Evolutionary conservation across 2,329 filamentous ascomycete genomes (phyloP).

Genomic region (Aspergillus pseudoterreus): DNA sequence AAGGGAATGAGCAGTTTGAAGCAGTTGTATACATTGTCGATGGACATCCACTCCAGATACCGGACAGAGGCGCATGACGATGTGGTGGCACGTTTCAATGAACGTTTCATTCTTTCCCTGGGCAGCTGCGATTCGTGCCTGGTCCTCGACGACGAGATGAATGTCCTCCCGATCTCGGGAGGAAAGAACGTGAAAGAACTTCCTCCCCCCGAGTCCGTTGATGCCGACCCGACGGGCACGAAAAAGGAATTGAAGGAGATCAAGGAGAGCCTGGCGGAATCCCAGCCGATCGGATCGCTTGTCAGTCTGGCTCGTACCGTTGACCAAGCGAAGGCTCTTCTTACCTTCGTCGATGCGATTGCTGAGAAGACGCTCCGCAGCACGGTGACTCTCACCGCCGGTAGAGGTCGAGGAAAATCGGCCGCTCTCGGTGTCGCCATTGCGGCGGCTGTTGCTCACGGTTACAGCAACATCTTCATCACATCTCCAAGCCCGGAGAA

Average conservation of each 20-base stretch:
- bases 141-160: conserved; percentile 95
- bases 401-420: conserved; percentile 92
- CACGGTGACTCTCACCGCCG: conserved; percentile 90
- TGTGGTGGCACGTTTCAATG: conserved; percentile 94
- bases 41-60: conserved; percentile 97
- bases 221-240: conserved; percentile 67
- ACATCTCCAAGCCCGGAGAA: conserved; percentile 97
- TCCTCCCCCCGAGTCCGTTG: conserved; percentile 69
- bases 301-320: conserved; percentile 83
- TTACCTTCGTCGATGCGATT: conserved; percentile 95
- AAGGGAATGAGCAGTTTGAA: conserved; percentile 98
- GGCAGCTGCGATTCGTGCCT: conserved; percentile 93
- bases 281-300: conserved; percentile 79
- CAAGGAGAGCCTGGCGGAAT: conserved; percentile 82
- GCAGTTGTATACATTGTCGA: conserved; percentile 92
- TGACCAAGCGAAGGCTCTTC: conserved; percentile 93
- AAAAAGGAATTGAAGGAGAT: conserved; percentile 75
- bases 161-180: conserved; percentile 93
- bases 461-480: conserved; percentile 99
- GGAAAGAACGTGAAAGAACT: conserved; percentile 84
- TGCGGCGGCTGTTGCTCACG: conserved; percentile 88
- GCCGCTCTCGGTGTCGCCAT: conserved; percentile 92
- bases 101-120: conserved; percentile 90
- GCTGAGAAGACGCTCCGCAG: conserved; percentile 91
- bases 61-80: conserved; percentile 94